Base-by-base conservation (phyloP, 208 protist species). In the Leishmania turanica region DNA sequence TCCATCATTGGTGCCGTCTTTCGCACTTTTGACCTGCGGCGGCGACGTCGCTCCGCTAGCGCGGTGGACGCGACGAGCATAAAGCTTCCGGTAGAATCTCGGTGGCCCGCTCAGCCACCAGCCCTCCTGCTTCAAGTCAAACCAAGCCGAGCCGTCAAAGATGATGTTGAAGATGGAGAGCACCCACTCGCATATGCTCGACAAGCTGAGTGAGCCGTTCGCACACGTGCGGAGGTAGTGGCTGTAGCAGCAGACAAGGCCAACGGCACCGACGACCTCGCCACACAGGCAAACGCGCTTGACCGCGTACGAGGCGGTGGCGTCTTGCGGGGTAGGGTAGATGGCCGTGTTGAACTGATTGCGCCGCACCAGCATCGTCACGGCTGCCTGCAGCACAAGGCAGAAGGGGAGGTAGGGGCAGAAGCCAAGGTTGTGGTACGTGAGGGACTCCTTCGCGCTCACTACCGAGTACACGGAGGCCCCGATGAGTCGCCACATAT, bases 141-240 rank as follows among this genome's bases (percentile, higher is more conserved):
- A 95, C 87, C 89, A 95, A 7, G 78, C 75, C 24, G 87, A 90
- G 66, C 75, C 88, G 77, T 96, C 93, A 75, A 84, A 96, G 71
- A 79, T 51, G 72, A 96, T 86, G 82, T 93, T 96, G 83, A 87
- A 92, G 34, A 66, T 53, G 24, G 76, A 90, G 47, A 96, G 94
- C 4, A 64, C 31, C 89, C 93, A 96, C 84, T 96, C 93, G 62
- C 84, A 91, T 81, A 96, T 92, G 42, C 85, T 95, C 1, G 93
- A 85, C 31, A 92, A 73, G 69, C 90, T 95, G 83, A 89, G 94
- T 21, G 90, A 88, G 53, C 90, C 91, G 66, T 87, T 72, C 21
- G 88, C 90, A 75, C 93, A 95, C n/a, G 91, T 96, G 21, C 58
- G 37, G 58, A 78, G 78, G 79, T 95, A 91, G 19, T 87, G 82